Conservation (phyloP, 1,139 yeast species). For the Kodamaea sp. region DNA sequence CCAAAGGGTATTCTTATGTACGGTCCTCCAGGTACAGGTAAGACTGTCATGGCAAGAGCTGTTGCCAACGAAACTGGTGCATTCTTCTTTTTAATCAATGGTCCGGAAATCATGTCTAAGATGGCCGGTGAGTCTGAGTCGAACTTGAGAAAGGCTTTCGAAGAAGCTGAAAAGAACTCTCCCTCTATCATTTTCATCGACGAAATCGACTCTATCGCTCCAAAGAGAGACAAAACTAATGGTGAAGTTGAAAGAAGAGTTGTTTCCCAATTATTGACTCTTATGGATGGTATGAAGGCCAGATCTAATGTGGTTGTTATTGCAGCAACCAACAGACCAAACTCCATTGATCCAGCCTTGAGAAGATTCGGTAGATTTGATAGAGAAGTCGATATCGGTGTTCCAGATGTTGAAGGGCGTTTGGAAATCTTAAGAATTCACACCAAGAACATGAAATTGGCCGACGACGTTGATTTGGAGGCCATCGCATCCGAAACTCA, state of each 20-base stretch:
- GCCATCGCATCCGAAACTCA: slow-evolving; percentile 78
- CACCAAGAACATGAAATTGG: slow-evolving; percentile 97
- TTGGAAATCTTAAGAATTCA: slow-evolving; percentile 83
- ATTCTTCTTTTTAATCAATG: slow-evolving; percentile 93
- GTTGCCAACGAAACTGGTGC: slow-evolving; percentile 99
- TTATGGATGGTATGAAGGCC: slow-evolving; percentile 99
- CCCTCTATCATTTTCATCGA: slow-evolving; percentile 97
- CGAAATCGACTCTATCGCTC: slow-evolving; percentile 98
- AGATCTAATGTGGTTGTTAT: slow-evolving; percentile 95
- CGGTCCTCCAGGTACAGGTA: slow-evolving; percentile 99
- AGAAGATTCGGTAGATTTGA: slow-evolving; percentile 99
- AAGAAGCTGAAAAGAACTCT: slow-evolving; percentile 96
- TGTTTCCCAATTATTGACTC: slow-evolving; percentile 92
- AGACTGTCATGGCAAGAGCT: slow-evolving; percentile 98
- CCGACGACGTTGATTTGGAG: slow-evolving; percentile 93
- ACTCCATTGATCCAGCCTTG: slow-evolving; percentile 96
- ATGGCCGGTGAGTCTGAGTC: slow-evolving; percentile 99
- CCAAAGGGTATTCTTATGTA: slow-evolving; percentile 97
- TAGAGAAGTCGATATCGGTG: slow-evolving; percentile 98
- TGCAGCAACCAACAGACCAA: slow-evolving; percentile 89
- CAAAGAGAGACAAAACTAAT: slow-evolving; percentile 98
- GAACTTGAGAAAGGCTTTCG: slow-evolving; percentile 95
- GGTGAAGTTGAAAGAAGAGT: slow-evolving; percentile 98
- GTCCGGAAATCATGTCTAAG: slow-evolving; percentile 99
- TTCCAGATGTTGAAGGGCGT: slow-evolving; percentile 98